Evolutionary conservation across 176 grass and related monocot genomes (phyloP), one percentile per base, ranked within the genome.

Genomic region (Echinochloa phyllopogon): DNA sequence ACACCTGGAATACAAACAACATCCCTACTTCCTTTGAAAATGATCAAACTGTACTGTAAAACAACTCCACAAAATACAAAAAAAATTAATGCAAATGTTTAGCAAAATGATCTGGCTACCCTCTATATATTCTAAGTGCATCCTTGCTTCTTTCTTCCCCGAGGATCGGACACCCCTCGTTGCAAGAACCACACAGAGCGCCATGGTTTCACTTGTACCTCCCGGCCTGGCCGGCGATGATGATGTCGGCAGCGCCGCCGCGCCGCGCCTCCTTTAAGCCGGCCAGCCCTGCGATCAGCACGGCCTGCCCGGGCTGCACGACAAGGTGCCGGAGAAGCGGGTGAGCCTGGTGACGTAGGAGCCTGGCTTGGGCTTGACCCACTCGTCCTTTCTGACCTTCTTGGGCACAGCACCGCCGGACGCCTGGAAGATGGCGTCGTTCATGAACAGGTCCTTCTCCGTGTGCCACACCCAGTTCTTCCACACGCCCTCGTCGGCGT

Each of bases 401-500:
- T 53, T 85, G 3, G 6, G n/a, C 6, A 88, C 7, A 6, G 43
- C 7, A 16, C 71, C 84, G 4, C 89, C 82, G 8, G 94, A 97
- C 36, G 64, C 3, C 25, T 48, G 10, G 63, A 94, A 97, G 41
- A 71, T 10, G 27, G 94, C 92, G 43, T 77, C 87, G 83, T 94
- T 97, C 71, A 86, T 63, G 69, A 97, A 48, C 44, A 92, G 56
- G 73, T 97, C 94, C 10, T 68, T 79, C 18, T 97, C 85, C 64
- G 94, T 86, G 66, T 45, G 83, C 92, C 94, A 97, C 24, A 76
- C 71, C 94, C 94, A 97, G 47, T 84, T 83, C 87, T 88, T 97
- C 89, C 89, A 97, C 64, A 59, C 92, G 0, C 16, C 47, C 18
- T 87, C 82, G 0, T 55, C 8, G 3, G 94, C 82, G 38, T 92